A percentile compares a stretch with the other conserved stretches of the same genome.
Evolutionary conservation across 75 land plant species (phyloP).

Genomic region (Isoetes taiwanensis): DNA sequence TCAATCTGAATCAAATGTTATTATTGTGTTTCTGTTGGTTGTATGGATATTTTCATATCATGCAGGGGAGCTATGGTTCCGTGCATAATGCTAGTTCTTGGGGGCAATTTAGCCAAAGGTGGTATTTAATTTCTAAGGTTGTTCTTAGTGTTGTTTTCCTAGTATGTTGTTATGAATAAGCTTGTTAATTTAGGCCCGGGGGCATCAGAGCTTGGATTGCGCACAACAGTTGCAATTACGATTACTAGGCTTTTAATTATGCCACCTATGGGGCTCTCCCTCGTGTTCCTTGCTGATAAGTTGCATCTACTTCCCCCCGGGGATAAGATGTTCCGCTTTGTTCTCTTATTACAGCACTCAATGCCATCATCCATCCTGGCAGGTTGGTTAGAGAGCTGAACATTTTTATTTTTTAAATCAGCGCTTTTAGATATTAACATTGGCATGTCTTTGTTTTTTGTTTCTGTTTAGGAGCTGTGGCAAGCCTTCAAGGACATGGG

Average conservation of each 20-base stretch:
- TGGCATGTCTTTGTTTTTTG: background rate
- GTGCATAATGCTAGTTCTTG: conserved; percentile 83
- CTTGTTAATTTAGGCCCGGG: conserved; percentile 39
- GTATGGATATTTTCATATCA: background rate
- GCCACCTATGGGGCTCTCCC: conserved; percentile 72
- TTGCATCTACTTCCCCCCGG: conserved; percentile 59
- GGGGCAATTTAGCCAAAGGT: conserved; percentile 91
- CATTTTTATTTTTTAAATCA: no score
- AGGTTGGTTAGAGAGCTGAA: no score
- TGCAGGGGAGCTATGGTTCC: conserved; percentile 95
- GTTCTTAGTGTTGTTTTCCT: background rate
- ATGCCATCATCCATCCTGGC: conserved; percentile 96
- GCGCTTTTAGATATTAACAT: no score
- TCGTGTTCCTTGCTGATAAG: conserved; percentile 72
- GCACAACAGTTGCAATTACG: conserved; percentile 72
- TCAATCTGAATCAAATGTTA: background rate
- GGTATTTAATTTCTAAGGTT: background rate
- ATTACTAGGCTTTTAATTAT: conserved; percentile 59
- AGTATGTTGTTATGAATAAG: background rate
- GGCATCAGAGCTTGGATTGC: conserved; percentile 56
- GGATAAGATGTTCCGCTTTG: conserved; percentile 82
- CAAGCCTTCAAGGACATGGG: conserved; percentile 69
- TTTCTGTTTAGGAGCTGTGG: conserved; percentile 54
- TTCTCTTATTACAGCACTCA: conserved; percentile 83
- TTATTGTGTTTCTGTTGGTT: background rate